Conservation (phyloP, 345 rosid genomes). For the Anastatica hierochuntica region DNA sequence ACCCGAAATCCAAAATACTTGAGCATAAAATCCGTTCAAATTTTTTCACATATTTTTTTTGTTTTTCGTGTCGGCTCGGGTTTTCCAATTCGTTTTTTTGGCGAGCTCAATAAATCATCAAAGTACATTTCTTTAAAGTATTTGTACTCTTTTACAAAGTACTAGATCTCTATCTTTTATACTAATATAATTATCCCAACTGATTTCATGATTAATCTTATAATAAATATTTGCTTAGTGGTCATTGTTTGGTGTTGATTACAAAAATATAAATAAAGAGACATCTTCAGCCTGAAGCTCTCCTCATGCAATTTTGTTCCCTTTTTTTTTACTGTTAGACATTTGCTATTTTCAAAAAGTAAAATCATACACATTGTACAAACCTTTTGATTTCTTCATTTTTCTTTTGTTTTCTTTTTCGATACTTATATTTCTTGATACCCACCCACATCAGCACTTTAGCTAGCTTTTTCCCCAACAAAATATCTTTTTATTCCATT, state of each 20-base stretch:
- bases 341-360: conserved; percentile 33
- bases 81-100: too few species aligned
- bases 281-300: conserved; percentile 28
- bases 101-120: too few species aligned
- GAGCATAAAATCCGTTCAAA: too few species aligned
- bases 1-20: too few species aligned
- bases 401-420: conserved; percentile 7
- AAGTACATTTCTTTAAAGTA: conserved; percentile 13
- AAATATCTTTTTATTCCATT: conserved; percentile 18
- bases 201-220: conserved; percentile 9
- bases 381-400: conserved; percentile 26
- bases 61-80: too few species aligned
- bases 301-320: conserved; percentile 14
- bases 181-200: conserved; percentile 1
- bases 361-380: conserved; percentile 27
- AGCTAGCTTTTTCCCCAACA: conserved; percentile 20
- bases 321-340: conserved; percentile 7
- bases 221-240: conserved; percentile 1
- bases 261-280: conserved; percentile 7
- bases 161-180: not conserved
- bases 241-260: conserved; percentile 12
- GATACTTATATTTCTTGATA: conserved; percentile 13
- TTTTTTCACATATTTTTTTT: too few species aligned
- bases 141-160: not conserved
- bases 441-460: conserved; percentile 33